phyloP scores from a whole-genome alignment of 2,329 filamentous ascomycete genomes.

The Fusarium nematophilum region DNA sequence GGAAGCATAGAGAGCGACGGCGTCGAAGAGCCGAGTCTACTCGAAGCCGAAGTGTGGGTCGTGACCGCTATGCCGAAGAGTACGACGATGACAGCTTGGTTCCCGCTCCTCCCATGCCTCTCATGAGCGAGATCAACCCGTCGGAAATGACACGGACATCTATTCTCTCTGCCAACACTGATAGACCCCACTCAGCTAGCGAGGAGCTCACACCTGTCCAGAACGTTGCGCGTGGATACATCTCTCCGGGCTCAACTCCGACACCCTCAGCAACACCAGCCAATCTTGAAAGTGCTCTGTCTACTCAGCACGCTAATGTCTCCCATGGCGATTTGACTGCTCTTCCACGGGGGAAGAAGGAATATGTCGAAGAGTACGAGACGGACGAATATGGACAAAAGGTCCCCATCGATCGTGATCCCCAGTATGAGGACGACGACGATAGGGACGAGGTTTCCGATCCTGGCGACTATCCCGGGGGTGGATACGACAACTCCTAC shows the following conservation, averaged over 20 bases:
- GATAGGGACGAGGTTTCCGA: constrained; percentile 45
- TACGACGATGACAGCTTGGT: constrained; percentile 69
- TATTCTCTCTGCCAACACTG: constrained; percentile 84
- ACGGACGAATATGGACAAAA: constrained; percentile 58
- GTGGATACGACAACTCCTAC: constrained; percentile 58
- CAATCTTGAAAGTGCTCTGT: constrained; percentile 70
- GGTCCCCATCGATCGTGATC: constrained; percentile 55
- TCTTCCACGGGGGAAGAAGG: constrained; percentile 60
- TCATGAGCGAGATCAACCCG: constrained; percentile 85
- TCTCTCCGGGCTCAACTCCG: constrained; percentile 71
- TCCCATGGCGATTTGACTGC: constrained; percentile 69
- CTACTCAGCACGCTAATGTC: constrained; percentile 74
- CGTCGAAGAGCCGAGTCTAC: constrained; percentile 63
- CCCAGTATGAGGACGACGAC: constrained; percentile 59
- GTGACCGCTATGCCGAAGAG: constrained; percentile 60
- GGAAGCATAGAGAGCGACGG: constrained; percentile 62
- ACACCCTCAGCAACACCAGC: constrained; percentile 68
- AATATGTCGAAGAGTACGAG: constrained; percentile 59
- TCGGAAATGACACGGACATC: constrained; percentile 91
- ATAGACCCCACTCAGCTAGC: constrained; percentile 75
- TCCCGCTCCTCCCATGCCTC: constrained; percentile 80
- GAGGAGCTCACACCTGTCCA: constrained; percentile 70
- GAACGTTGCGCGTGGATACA: constrained; percentile 70
- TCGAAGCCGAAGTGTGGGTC: constrained; percentile 56
- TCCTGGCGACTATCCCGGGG: constrained; percentile 54